A percentile compares a stretch with the other conserved stretches of the same genome.
Evolutionary conservation across 2,329 filamentous ascomycete species (phyloP).

Genomic region (Aschersonia sp.): DNA sequence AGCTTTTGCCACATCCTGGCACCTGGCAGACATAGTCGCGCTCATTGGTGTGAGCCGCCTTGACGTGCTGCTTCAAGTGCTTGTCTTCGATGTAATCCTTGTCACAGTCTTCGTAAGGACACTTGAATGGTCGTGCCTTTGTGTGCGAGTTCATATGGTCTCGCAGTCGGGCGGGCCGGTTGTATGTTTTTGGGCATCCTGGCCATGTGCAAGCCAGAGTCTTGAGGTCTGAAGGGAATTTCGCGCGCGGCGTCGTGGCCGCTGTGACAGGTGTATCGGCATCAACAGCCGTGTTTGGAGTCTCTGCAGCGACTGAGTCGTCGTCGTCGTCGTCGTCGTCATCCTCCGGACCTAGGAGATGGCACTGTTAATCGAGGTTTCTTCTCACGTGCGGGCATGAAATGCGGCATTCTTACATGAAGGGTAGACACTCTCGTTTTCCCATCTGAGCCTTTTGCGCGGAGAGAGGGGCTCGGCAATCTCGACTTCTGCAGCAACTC

Average conservation of each 20-base stretch:
- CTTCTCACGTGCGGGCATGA: no score
- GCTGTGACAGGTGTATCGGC: constrained; percentile 17
- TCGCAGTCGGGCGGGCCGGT: constrained; percentile 65
- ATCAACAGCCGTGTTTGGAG: constrained; percentile 18
- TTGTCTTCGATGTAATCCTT: constrained; percentile 80
- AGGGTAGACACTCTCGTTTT: no score
- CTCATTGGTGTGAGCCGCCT: constrained; percentile 62
- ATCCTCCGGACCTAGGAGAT: neutral
- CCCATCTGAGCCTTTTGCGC: constrained; percentile 10
- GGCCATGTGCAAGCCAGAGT: constrained; percentile 62
- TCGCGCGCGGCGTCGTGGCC: constrained; percentile 28
- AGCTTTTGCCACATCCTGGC: constrained; percentile 62
- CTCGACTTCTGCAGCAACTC: constrained; percentile 11
- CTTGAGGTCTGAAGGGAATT: constrained; percentile 58
- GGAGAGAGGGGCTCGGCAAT: constrained; percentile 8
- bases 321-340: constrained; percentile 13
- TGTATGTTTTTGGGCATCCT: constrained; percentile 70
- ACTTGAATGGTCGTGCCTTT: constrained; percentile 68
- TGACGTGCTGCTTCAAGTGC: constrained; percentile 73
- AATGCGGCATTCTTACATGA: no score
- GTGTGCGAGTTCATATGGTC: constrained; percentile 76
- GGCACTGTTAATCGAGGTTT: no score
- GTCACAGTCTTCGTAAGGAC: constrained; percentile 53
- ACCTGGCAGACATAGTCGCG: constrained; percentile 58
- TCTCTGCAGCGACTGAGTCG: constrained; percentile 17